phyloP scores from a whole-genome alignment of 306 rosid genomes.

The Cucurbita ficifolia region DNA sequence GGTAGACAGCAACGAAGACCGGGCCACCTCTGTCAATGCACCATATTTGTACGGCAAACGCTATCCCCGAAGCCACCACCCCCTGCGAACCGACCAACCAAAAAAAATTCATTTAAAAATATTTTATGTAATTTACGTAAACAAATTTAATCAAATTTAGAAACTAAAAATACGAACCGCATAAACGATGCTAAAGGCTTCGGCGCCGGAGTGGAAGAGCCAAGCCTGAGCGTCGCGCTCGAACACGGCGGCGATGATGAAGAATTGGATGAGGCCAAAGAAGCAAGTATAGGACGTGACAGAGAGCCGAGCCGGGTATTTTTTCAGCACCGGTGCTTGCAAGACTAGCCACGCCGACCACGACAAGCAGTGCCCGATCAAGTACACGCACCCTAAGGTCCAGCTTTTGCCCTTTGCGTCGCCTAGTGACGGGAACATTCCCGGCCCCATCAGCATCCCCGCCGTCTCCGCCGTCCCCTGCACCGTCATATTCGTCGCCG shows the following conservation, averaged over 20 bases:
- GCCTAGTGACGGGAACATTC: conserved; percentile 32
- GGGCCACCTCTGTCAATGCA: conserved; percentile 99
- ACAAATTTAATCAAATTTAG: too few relatives aligned
- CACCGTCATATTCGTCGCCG: conserved; percentile 5
- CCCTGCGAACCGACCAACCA: conserved; percentile 36
- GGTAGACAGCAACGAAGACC: conserved; percentile 93
- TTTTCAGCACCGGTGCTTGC: conserved; percentile 83
- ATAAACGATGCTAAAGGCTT: conserved; percentile 67
- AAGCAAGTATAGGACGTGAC: conserved; percentile 89
- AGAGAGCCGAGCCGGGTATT: conserved; percentile 93
- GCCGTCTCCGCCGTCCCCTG: background rate
- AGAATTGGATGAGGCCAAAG: conserved; percentile 77
- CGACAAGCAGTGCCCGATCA: conserved; percentile 80
- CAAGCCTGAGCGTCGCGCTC: conserved; percentile 76
- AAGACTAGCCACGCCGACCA: conserved; percentile 97
- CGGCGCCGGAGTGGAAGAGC: conserved; percentile 64
- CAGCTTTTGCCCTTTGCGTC: conserved; percentile 76
- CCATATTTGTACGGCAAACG: conserved; percentile 99
- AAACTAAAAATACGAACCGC: conserved; percentile 11
- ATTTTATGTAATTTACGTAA: too few relatives aligned
- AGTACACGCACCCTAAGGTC: conserved; percentile 81
- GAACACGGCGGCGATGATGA: conserved; percentile 39
- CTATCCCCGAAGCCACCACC: conserved; percentile 94
- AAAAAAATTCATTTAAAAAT: background rate
- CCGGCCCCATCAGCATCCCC: background rate